These are phyloP conservation scores for Ogataea naganishii DNA, from an alignment of 805 yeast genomes.

Conservation along the genomic window DNA sequence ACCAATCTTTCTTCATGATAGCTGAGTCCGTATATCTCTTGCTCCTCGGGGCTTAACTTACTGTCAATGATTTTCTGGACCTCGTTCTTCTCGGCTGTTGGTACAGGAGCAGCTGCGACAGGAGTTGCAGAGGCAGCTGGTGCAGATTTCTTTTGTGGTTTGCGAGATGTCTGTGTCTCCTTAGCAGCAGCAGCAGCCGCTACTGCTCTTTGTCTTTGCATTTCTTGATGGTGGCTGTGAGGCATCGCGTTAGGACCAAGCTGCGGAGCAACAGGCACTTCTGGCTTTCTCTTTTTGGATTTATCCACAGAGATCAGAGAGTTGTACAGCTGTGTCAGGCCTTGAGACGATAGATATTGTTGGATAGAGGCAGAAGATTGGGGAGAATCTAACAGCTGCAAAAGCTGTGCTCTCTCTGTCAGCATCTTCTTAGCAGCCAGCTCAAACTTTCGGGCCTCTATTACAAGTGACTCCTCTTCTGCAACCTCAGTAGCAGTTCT, in stretches of 20 bases:
- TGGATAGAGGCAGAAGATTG: conserved; percentile 66
- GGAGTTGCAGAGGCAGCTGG: conserved; percentile 9
- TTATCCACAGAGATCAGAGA: conserved; percentile 65
- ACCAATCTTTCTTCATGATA: conserved; percentile 66
- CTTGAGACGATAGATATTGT: conserved; percentile 78
- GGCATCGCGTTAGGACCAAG: conserved; percentile 50
- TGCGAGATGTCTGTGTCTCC: conserved; percentile 2
- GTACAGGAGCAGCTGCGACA: too few relatives aligned
- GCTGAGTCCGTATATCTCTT: conserved; percentile 74
- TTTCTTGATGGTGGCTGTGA: conserved; percentile 24
- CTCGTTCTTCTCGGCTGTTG: too few relatives aligned
- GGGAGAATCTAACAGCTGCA: conserved; percentile 81
- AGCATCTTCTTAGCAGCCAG: conserved; percentile 85
- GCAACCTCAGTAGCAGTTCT: conserved; percentile 96
- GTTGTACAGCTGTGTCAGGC: conserved; percentile 78
- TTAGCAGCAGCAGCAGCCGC: conserved; percentile 8
- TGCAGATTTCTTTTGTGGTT: neutral
- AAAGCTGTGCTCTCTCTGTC: conserved; percentile 68
- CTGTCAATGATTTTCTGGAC: conserved; percentile 33
- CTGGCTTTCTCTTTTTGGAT: conserved; percentile 44
- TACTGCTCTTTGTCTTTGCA: conserved; percentile 6
- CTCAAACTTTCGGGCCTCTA: conserved; percentile 89
- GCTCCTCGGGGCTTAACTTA: conserved; percentile 66
- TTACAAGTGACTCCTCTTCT: conserved; percentile 89
- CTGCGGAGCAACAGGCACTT: conserved; percentile 48